These are phyloP conservation scores for Cercospora beticola DNA, from an alignment of 2,329 filamentous ascomycete genomes.

Conservation along the genomic window DNA sequence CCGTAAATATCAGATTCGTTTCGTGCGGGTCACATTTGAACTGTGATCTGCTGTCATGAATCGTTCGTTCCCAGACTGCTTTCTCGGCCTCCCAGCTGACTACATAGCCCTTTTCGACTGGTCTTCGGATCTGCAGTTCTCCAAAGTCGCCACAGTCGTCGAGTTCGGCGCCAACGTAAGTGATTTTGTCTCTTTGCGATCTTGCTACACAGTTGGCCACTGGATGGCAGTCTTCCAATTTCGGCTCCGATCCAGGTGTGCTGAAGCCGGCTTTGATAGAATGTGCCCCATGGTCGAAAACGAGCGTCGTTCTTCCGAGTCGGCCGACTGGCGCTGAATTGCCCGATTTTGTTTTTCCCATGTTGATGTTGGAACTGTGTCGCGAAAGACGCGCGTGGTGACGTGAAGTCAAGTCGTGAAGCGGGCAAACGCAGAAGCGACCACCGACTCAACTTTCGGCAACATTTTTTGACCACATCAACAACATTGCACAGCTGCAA, in stretches of 20 bases:
- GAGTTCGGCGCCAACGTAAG: constrained; percentile 78
- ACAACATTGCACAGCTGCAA: neutral
- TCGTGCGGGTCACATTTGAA: constrained; percentile 69
- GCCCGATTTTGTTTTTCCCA: constrained; percentile 14
- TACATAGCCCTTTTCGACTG: constrained; percentile 90
- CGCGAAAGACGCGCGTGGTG: constrained; percentile 10
- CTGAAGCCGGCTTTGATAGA: constrained; percentile 86
- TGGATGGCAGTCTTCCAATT: constrained; percentile 58
- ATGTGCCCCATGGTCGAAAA: constrained; percentile 91
- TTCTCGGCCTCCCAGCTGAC: constrained; percentile 97
- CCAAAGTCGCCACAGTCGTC: constrained; percentile 82
- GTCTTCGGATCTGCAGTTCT: constrained; percentile 80
- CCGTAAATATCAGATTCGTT: constrained; percentile 80
- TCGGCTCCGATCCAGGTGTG: constrained; percentile 27
- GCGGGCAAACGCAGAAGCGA: neutral
- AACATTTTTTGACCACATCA: neutral
- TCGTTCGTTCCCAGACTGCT: constrained; percentile 90
- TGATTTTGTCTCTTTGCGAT: constrained; percentile 69
- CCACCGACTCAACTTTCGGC: neutral
- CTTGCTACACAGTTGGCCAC: constrained; percentile 89
- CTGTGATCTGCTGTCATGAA: constrained; percentile 60
- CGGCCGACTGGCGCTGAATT: constrained; percentile 19
- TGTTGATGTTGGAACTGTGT: constrained; percentile 2
- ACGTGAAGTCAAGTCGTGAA: constrained; percentile 9
- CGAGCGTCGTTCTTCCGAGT: constrained; percentile 58